A percentile compares a stretch with the other conserved stretches of the same genome.
Evolutionary conservation across 2,329 filamentous ascomycete genomes (phyloP).

Genomic region (Fusarium marasasianum): DNA sequence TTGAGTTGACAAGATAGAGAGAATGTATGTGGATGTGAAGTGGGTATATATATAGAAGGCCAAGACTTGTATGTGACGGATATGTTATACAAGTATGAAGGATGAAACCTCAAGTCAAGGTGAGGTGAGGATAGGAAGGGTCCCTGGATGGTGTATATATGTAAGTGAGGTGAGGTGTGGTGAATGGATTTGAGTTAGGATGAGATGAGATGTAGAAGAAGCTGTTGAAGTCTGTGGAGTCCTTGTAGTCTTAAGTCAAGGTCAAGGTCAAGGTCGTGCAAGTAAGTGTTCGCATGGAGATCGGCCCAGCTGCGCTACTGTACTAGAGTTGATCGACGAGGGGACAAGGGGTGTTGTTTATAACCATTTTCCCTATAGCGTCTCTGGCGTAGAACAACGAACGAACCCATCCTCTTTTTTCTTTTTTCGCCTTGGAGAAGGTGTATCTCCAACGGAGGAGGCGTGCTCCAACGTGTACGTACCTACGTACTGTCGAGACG

Average conservation of each 20-base stretch:
- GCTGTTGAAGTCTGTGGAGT: constrained; percentile 38
- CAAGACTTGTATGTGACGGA: constrained; percentile 19
- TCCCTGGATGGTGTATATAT: constrained; percentile 34
- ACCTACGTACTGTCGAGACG: not conserved
- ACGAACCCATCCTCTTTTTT: constrained; percentile 11
- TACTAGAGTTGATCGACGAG: constrained; percentile 40
- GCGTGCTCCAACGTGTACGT: not conserved
- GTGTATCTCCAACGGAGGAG: constrained; percentile 11
- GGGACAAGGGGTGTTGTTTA: constrained; percentile 36
- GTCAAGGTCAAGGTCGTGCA: constrained; percentile 26
- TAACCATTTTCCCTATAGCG: constrained; percentile 30
- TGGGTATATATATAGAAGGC: constrained; percentile 21
- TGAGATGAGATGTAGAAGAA: constrained; percentile 26
- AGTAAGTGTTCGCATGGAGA: constrained; percentile 45
- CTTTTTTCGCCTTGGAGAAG: constrained; percentile 12
- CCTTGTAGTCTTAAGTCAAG: constrained; percentile 29
- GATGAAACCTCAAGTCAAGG: not conserved
- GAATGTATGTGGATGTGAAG: constrained; percentile 7
- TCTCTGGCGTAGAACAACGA: constrained; percentile 25
- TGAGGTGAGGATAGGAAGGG: not conserved
- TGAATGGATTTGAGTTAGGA: constrained; percentile 22
- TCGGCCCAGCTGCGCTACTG: constrained; percentile 35
- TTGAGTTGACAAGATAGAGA: not conserved
- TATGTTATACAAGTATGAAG: constrained; percentile 19
- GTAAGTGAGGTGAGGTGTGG: constrained; percentile 30